Evolutionary conservation across 768 basidiomycete species (phyloP).

Genomic region (Lyophyllum semitale): DNA sequence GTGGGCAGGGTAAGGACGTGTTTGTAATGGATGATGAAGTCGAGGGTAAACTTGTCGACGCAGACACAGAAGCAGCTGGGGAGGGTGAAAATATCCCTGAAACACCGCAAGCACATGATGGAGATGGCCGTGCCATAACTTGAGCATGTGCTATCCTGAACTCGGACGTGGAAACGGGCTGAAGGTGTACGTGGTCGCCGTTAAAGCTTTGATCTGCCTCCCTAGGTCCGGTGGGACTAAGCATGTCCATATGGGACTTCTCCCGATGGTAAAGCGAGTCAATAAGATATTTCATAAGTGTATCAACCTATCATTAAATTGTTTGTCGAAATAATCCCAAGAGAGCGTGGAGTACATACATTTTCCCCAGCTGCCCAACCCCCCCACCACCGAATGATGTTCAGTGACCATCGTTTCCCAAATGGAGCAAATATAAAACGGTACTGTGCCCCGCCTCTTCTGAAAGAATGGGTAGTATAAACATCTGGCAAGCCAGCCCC

Average conservation of each 20-base stretch:
- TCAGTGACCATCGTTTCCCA: not conserved
- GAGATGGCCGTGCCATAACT: not conserved
- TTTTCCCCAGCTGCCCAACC: not conserved
- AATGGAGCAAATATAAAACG: slow-evolving; percentile 1
- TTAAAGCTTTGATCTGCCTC: not conserved
- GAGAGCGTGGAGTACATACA: not conserved
- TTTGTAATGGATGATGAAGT: too few relatives aligned
- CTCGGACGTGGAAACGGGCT: not conserved
- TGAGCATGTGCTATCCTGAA: not conserved
- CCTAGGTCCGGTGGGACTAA: not conserved
- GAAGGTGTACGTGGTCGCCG: not conserved
- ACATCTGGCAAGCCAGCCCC: not conserved
- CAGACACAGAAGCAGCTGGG: not conserved
- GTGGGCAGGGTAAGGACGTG: too few relatives aligned
- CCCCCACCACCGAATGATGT: slow-evolving; percentile 3
- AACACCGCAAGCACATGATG: not conserved
- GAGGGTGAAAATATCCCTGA: not conserved
- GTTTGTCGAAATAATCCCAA: too few relatives aligned
- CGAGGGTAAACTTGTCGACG: not conserved
- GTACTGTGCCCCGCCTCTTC: slow-evolving; percentile 7
- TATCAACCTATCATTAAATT: not conserved
- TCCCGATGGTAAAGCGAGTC: not conserved
- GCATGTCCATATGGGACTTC: not conserved
- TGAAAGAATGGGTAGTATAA: slow-evolving; percentile 2
- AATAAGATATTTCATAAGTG: not conserved